A percentile compares a stretch with the other conserved stretches of the same genome.
These are phyloP conservation scores for Coniochaeta hoffmannii DNA, from an alignment of 2,329 filamentous ascomycete species.

Conservation along the genomic window DNA sequence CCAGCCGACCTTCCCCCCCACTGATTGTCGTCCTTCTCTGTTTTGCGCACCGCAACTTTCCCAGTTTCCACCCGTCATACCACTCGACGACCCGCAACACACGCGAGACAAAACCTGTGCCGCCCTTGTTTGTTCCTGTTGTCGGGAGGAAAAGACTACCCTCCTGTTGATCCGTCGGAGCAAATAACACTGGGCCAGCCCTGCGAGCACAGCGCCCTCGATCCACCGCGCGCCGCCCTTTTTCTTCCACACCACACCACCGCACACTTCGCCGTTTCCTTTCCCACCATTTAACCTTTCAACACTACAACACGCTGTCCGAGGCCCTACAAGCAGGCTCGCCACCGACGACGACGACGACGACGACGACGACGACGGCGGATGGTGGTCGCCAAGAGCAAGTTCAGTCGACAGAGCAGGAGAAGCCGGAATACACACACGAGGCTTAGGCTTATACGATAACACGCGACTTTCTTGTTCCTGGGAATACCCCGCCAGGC, in stretches of 20 bases:
- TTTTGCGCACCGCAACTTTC: neutral
- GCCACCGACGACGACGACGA: neutral
- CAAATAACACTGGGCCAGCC: neutral
- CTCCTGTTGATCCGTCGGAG: neutral
- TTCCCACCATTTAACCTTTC: neutral
- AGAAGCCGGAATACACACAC: neutral
- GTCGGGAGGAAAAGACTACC: neutral
- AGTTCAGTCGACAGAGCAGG: neutral
- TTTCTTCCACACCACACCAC: neutral
- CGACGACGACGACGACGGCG: neutral
- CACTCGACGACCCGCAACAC: neutral
- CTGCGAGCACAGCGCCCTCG: neutral
- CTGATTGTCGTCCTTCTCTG: neutral
- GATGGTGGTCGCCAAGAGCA: neutral
- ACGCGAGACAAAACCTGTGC: neutral
- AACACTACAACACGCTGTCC: neutral
- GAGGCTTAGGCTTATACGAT: neutral
- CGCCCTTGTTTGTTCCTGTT: neutral
- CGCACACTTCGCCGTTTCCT: neutral
- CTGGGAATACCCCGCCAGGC: neutral
- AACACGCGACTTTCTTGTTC: neutral
- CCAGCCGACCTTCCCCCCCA: neutral
- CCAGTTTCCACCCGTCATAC: neutral
- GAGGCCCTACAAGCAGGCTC: neutral
- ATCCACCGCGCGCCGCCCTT: neutral